Base-by-base conservation (phyloP, 176 grass and related monocot species). In the Puya raimondii region DNA sequence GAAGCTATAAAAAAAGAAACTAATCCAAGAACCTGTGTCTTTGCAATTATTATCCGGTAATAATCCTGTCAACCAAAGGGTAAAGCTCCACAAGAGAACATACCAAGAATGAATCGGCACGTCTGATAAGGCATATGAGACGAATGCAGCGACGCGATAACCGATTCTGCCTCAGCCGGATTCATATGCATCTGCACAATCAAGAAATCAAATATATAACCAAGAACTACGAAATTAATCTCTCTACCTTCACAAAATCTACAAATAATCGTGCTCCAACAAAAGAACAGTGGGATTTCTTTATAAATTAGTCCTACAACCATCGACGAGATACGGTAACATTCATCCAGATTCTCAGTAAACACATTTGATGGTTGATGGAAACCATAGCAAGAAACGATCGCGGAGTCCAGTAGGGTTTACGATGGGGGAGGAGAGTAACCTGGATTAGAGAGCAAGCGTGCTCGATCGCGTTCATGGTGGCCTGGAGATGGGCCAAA, bases 21-120 rank as follows among this genome's bases (percentile, higher is more conserved):
- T 21, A 18, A 18, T n/a, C n/a, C 54, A 59, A 18, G 20, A 59
- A 59, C 15, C 6, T 59, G 15, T 21, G 16, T 59, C 14, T 59
- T 42, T 59, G 13, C 13, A 59, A 52, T 51, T 58, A 50, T 49
- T 59, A 14, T 54, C 53, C 2, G 61, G n/a, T 48, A 72, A 76
- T 16, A 65, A 63, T 63, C 63, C 9, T 49, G 52, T 29, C 27
- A 22, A 51, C 49, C 12, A 56, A 42, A 48, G 1, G 74, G 23
- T 49, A 70, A 71, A 18, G 63, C 61, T 56, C 27, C 16, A 70
- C 80, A 17, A 14, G 14, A 20, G 23, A 85, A 63, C 79, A 63
- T 92, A 97, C 94, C 94, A 65, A 97, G 86, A 79, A 97, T 92
- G 80, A 92, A 97, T 53, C 80, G 79, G 86, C 94, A 97, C 42